Evolutionary conservation across 768 basidiomycete genomes (phyloP).

Genomic region (Calvatia gigantea): DNA sequence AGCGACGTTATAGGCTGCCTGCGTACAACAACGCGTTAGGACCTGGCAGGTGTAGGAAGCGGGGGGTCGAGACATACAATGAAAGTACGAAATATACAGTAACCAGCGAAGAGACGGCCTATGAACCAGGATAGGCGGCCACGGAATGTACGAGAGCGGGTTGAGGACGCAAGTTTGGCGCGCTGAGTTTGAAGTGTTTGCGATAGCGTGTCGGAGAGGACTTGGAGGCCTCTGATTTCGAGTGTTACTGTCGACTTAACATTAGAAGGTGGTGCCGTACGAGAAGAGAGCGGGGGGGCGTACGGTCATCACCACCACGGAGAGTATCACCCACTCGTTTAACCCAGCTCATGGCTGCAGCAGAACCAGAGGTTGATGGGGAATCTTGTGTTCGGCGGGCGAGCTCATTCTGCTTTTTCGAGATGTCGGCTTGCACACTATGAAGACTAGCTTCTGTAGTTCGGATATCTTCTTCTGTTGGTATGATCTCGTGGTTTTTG

Average conservation of each 20-base stretch:
- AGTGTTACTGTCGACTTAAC: slow-evolving; percentile 34
- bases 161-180: slow-evolving; percentile 42
- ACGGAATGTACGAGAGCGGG: slow-evolving; percentile 49
- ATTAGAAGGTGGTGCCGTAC: background rate
- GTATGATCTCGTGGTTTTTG: slow-evolving; percentile 23
- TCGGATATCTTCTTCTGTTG: slow-evolving; percentile 50
- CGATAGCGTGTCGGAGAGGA: slow-evolving; percentile 66
- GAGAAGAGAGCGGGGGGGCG: slow-evolving; percentile 15
- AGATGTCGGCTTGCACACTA: slow-evolving; percentile 58
- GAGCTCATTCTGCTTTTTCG: slow-evolving; percentile 16
- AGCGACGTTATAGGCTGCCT: slow-evolving; percentile 36
- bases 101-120: slow-evolving; percentile 57
- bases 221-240: slow-evolving; percentile 62
- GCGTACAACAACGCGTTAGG: slow-evolving; percentile 18
- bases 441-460: slow-evolving; percentile 56
- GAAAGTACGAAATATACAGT: slow-evolving; percentile 61
- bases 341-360: slow-evolving; percentile 32
- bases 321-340: slow-evolving; percentile 48
- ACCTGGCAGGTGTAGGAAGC: background rate
- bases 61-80: slow-evolving; percentile 41
- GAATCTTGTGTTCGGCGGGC: slow-evolving; percentile 15
- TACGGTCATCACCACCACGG: slow-evolving; percentile 41
- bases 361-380: slow-evolving; percentile 6
- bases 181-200: slow-evolving; percentile 51
- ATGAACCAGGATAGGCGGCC: slow-evolving; percentile 47